These are phyloP conservation scores for Asterophora parasitica DNA, from an alignment of 768 basidiomycete species.

Conservation along the genomic window DNA sequence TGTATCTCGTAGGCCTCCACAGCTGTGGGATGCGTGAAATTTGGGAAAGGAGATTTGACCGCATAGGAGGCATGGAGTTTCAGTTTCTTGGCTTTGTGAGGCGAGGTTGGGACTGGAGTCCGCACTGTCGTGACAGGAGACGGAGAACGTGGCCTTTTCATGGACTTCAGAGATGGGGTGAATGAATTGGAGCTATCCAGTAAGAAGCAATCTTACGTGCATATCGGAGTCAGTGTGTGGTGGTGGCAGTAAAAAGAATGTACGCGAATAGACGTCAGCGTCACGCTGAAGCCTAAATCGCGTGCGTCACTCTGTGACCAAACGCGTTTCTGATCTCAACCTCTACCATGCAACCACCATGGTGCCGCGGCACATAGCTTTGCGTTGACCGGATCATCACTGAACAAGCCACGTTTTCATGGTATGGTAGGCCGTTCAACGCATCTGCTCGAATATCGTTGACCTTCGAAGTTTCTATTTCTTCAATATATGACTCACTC, in stretches of 20 bases:
- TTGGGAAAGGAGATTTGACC: slow-evolving; percentile 42
- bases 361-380: too few species aligned
- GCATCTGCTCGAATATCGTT: too few species aligned
- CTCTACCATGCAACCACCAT: too few species aligned
- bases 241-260: too few species aligned
- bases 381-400: too few species aligned
- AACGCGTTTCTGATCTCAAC: slow-evolving; percentile 7
- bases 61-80: slow-evolving; percentile 42
- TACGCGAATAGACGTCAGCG: too few species aligned
- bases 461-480: too few species aligned
- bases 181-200: neutral
- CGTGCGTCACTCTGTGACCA: slow-evolving; percentile 18
- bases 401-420: too few species aligned
- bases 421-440: too few species aligned
- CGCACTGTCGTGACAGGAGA: neutral
- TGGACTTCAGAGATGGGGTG: neutral
- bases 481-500: too few species aligned
- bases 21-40: slow-evolving; percentile 39
- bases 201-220: too few species aligned
- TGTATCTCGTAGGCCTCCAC: slow-evolving; percentile 36
- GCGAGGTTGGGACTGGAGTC: slow-evolving; percentile 8
- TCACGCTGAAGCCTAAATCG: slow-evolving; percentile 9
- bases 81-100: slow-evolving; percentile 40
- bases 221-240: too few species aligned
- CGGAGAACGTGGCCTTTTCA: slow-evolving; percentile 8